Evolutionary conservation across 345 rosid genomes (phyloP), one percentile per base, ranked within the genome.

Genomic region (Dovyalis caffra): DNA sequence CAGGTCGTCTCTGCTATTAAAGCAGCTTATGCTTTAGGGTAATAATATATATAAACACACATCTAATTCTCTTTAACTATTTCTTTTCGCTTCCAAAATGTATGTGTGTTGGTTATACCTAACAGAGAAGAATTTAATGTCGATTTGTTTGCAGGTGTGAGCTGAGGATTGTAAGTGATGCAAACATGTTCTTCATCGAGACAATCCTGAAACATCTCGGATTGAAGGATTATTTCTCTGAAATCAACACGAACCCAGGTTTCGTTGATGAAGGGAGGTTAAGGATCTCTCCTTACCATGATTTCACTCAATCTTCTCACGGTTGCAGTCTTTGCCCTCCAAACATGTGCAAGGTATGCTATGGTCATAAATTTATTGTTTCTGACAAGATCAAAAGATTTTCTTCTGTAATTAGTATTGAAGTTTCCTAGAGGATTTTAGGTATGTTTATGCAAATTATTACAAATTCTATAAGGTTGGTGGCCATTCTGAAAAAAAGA

Each of bases 281-380:
- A 6, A 87, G 91, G 83, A 90, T 94, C 33, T 82, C 64, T 34
- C 94, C 96, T 63, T 83, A 80, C 77, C 93, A 90, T 58, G 90
- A 90, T 53, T 91, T 90, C 80, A 82, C 78, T 69, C 76, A 76
- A 11, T 76, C 85, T n/a, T 57, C 91, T n/a, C n/a, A n/a, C n/a
- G n/a, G n/a, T n/a, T n/a, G n/a, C n/a, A n/a, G n/a, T n/a, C n/a
- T n/a, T n/a, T 94, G 98, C 77, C 98, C 97, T 74, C 93, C 93
- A 65, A 94, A 92, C 69, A 94, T 94, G 98, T 94, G 98, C 93
- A 91, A 94, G 94, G 98, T 93, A 84, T 28, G 10, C 6, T 43
- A 4, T 58, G 14, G 51, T 23, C 63, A 16, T 20, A 1, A 21
- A 21, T 23, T 1, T 58, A n/a, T n/a, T n/a, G n/a, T n/a, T n/a